Percentiles rank a stretch among this genome's conserved stretches.
phyloP scores from a whole-genome alignment of 2,329 filamentous ascomycete species.

The Fusarium haematococcum region DNA sequence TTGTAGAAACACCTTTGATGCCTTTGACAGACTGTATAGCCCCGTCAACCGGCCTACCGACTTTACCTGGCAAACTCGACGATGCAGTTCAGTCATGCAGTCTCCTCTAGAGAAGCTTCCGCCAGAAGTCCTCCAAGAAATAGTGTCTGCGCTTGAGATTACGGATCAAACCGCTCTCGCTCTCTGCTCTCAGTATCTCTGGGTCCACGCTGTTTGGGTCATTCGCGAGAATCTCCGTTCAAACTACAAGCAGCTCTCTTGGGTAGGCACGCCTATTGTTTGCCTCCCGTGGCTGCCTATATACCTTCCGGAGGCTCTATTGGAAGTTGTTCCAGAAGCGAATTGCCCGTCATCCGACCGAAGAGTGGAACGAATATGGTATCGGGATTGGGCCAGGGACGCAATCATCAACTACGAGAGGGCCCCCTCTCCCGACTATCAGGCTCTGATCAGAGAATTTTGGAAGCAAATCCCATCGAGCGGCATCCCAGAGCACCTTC shows the following conservation, averaged over 20 bases:
- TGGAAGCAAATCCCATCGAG: not conserved
- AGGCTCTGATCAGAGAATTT: not conserved
- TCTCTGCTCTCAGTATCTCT: not conserved
- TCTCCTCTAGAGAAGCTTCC: not conserved
- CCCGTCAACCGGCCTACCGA: not conserved
- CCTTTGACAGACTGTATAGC: not conserved
- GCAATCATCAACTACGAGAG: not conserved
- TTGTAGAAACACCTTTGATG: not conserved
- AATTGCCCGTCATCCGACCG: not conserved
- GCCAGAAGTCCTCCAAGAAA: not conserved
- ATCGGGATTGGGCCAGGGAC: not conserved
- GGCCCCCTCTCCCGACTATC: not conserved
- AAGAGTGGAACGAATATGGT: not conserved
- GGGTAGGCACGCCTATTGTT: slow-evolving; percentile 3
- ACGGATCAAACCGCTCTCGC: not conserved
- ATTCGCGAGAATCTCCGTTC: not conserved
- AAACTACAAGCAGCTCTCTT: not conserved
- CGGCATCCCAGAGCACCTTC: not conserved
- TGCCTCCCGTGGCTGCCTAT: not conserved
- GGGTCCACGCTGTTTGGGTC: not conserved
- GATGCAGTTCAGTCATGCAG: not conserved
- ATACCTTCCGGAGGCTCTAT: not conserved
- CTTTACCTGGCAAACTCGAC: not conserved
- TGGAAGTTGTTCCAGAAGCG: not conserved
- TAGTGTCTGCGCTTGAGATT: not conserved